phyloP scores from a whole-genome alignment of 176 grass and related monocot species.

The Lolium rigidum region DNA sequence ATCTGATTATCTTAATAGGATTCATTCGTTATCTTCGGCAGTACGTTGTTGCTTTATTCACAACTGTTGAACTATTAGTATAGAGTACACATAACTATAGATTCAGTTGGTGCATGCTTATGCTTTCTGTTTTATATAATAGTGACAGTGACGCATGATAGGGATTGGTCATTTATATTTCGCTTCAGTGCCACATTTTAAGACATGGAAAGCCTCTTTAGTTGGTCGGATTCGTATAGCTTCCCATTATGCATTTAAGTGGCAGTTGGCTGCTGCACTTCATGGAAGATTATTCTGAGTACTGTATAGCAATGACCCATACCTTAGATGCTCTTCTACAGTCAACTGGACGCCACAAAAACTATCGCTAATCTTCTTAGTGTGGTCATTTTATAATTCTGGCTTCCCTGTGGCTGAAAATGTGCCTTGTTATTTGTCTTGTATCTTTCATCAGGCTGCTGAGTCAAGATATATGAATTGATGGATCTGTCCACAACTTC shows the following conservation, averaged over 20 bases:
- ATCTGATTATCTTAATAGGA: neutral
- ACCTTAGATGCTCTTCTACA: constrained; percentile 28
- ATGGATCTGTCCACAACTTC: constrained; percentile 60
- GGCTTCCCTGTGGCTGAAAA: constrained; percentile 22
- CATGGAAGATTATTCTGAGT: constrained; percentile 33
- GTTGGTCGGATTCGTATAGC: neutral
- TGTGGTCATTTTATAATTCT: constrained; percentile 36
- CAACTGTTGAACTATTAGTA: neutral
- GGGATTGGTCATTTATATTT: constrained; percentile 15
- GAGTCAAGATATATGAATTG: constrained; percentile 12
- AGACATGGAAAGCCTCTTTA: constrained; percentile 23
- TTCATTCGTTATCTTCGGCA: constrained; percentile 16
- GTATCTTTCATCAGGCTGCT: constrained; percentile 39
- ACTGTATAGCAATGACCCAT: constrained; percentile 28
- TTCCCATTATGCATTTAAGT: constrained; percentile 39
- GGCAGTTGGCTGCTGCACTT: constrained; percentile 37
- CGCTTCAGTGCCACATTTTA: constrained; percentile 19
- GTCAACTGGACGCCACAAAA: constrained; percentile 27
- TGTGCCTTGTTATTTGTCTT: constrained; percentile 34
- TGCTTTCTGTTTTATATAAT: constrained; percentile 19
- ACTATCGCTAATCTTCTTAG: neutral
- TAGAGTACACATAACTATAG: neutral
- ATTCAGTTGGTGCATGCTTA: neutral
- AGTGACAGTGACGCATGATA: constrained; percentile 13
- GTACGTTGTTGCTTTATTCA: constrained; percentile 14